Conservation (phyloP, 495 filamentous ascomycete genomes). For the Penicillium arizonense region DNA sequence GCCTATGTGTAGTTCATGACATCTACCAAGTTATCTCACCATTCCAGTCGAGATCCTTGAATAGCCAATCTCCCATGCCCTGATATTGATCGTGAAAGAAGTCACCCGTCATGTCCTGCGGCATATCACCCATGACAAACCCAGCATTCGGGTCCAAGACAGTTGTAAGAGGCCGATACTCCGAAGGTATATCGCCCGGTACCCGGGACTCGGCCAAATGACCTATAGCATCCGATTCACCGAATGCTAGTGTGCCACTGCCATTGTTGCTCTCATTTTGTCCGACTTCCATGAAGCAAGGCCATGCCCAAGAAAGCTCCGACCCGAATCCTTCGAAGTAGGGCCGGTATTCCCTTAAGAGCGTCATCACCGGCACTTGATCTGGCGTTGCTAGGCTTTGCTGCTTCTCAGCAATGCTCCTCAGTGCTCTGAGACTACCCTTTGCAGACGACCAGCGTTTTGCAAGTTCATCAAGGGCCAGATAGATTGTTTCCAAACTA, state of each 20-base stretch:
- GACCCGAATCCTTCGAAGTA: slow-evolving; percentile 13
- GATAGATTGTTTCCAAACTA: slow-evolving; percentile 17
- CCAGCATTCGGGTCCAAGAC: slow-evolving; percentile 14
- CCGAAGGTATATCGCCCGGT: not conserved
- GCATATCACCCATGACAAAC: slow-evolving; percentile 11
- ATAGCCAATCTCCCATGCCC: slow-evolving; percentile 20
- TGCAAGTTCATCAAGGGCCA: slow-evolving; percentile 22
- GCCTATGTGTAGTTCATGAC: not conserved
- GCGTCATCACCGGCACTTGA: not conserved
- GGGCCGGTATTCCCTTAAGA: slow-evolving; percentile 9
- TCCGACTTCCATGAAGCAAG: slow-evolving; percentile 3
- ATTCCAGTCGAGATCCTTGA: slow-evolving; percentile 16
- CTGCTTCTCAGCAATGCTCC: slow-evolving; percentile 19
- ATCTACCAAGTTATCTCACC: slow-evolving; percentile 9
- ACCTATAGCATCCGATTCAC: not conserved
- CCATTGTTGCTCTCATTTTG: not conserved
- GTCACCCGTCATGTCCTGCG: not conserved
- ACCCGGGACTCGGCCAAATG: slow-evolving; percentile 4
- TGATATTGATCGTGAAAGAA: slow-evolving; percentile 21
- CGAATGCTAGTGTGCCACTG: not conserved
- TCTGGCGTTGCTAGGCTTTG: not conserved
- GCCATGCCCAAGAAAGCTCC: slow-evolving; percentile 18
- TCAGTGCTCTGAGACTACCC: slow-evolving; percentile 18
- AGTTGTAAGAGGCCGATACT: slow-evolving; percentile 16
- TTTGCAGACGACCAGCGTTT: slow-evolving; percentile 26